Evolutionary conservation across 1,284 basidiomycete genomes (phyloP), one percentile per base, ranked within the genome.

Genomic region (Apiotrichum gamsii): DNA sequence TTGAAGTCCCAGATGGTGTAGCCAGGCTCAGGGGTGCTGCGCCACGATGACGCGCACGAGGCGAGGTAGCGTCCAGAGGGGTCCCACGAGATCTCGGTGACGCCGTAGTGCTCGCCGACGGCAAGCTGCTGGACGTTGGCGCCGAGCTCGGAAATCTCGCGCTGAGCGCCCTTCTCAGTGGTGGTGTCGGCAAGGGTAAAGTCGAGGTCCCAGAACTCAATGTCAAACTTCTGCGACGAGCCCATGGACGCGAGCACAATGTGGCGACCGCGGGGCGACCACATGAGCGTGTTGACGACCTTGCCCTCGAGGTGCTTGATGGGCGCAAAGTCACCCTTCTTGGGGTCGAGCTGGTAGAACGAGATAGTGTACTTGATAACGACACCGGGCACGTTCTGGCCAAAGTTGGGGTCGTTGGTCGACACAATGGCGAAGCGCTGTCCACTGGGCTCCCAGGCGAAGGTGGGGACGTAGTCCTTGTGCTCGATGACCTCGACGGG

Each of bases 161-260:
- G 56, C 49, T 78, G 73, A n/a, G n/a, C n/a, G n/a, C n/a, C n/a
- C n/a, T n/a, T n/a, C n/a, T n/a, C n/a, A n/a, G n/a, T n/a, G 51
- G 74, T 64, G 20, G 78, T 78, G 61, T 90, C 88, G 57, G 89
- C 87, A 21, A 74, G 78, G 57, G 78, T 84, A 71, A 94, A 95
- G 75, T 98, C 95, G 43, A 97, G 80, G 72, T 98, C 95, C 90
- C 90, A 98, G 77, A 97, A 98, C 71, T 98, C 94, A 32, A 99
- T 80, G 72, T 98, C 95, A 28, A 88, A 98, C 77, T 98, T 98
- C 62, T 82, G 83, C 19, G 87, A 84, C 15, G 90, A 94, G 36
- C 93, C 95, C 46, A 98, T 85, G 35, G 94, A 97, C 16, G 91
- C 93, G 48, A 96, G 82, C 40, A 97, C 87, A 48, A 96, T 86